Evolutionary conservation across 2,329 filamentous ascomycete species (phyloP), one percentile per base, ranked within the genome.

Genomic region (Fusarium sp.): DNA sequence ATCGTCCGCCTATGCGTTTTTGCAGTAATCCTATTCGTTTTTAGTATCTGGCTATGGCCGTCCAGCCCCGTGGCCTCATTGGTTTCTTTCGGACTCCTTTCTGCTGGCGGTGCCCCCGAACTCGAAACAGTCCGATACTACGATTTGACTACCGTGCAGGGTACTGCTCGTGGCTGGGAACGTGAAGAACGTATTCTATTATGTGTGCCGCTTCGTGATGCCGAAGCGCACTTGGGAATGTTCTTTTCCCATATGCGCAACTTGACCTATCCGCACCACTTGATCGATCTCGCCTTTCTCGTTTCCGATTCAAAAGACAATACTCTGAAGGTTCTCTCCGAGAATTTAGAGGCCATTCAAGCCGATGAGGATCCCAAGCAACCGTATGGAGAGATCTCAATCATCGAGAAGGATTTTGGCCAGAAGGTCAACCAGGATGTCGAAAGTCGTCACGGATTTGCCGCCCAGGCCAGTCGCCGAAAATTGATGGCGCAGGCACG

Each of bases 381-480:
- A 80, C 90, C 91, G 17, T 99, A 94, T 76, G 96, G 96, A 63
- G 96, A 99, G 81, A 96, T 99, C 59, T 97, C 93, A 1, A 96
- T 99, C 62, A 94, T 99, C 69, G 93, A 98, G 81, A 99, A 99
- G 81, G 95, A 99, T 78, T 99, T 99, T 82, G 96, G 96, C 5
- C 96, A 99, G 78, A 95, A 95, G 77, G 96, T 99, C 62, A 93
- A 97, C 67, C 96, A 99, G 80, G 95, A 99, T 80, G 94, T 98
- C 25, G 96, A 99, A 81, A 97, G 93, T 77, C 90, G 96, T 70
- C 96, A 99, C 79, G 96, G 96, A 23, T 99, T 99, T 76, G 96
- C 95, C 29, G 96, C 96, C 2, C 96, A 99, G 80, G 96, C 96
- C 23, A 92, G 91, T 70, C 87, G 96, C 73, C 89, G 96, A 79